Evolutionary conservation across 1,284 basidiomycete species (phyloP), one percentile per base, ranked within the genome.

Genomic region (Somion occarium): DNA sequence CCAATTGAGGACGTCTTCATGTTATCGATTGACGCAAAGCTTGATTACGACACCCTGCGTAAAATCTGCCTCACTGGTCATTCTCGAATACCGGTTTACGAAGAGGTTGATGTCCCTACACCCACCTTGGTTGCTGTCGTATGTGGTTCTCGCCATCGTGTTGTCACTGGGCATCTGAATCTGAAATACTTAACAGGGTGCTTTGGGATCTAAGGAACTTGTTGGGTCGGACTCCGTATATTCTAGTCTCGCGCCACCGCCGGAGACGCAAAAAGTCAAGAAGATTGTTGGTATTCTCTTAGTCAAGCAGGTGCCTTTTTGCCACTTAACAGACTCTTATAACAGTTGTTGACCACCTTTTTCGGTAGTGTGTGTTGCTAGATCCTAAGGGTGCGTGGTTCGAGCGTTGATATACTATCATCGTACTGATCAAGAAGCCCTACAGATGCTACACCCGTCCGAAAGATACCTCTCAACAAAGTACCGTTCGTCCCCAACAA

Each of bases 401-500:
- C 7, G 44, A 22, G 38, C 18, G 5, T 43, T 19, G 5, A 43
- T 43, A 43, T 41, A 25, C 12, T 22, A 15, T n/a, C 15, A 25
- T 34, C 18, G n/a, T n/a, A n/a, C 38, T 50, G 44, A 59, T 53
- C 20, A 15, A 43, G 9, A 7, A 50, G 52, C 43, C 44, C 30
- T 12, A 15, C 54, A 86, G 90, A 92, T 62, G 86, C 88, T 0
- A 79, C 82, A 7, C 91, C 91, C 0, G 70, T 93, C 27, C 82
- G 87, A 54, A 82, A 81, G 53, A 82, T 93, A 44, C 88, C 86
- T 1, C 72, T 93, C 46, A 94, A 94, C 69, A 90, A 88, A 58
- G 84, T 95, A 2, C 89, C 88, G 0, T 87, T 88, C 42, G 89
- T 95, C 1, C 88, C 92, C 1, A 85, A 83, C 51, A 91, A 95